Evolutionary conservation across 257 asterid genomes (phyloP), one percentile per base, ranked within the genome.

Genomic region (Nicotiana tabacum): DNA sequence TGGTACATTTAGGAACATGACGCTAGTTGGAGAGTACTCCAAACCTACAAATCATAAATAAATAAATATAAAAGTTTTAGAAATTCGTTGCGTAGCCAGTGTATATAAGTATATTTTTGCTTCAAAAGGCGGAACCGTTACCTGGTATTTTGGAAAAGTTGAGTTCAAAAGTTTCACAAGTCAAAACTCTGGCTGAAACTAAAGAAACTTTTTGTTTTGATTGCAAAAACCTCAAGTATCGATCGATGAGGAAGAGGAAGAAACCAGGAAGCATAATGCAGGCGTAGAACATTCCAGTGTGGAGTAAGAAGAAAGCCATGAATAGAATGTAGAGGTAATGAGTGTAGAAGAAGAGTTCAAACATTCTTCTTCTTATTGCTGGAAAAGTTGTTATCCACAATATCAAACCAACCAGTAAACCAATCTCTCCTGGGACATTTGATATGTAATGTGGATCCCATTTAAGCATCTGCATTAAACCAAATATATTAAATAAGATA

Each of bases 251-350:
- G 83, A 93, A 96, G 84, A 96, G 98, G 82, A 90, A 94, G 83
- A 96, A 85, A 1, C 98, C 93, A 21, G 99, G 99, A 51, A 96
- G 96, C 98, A 96, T 96, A 43, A 96, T 94, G 89, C 92, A 90
- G 61, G 92, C 92, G 87, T 92, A 94, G 18, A 95, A 97, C 79
- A 92, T 89, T 85, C 98, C 98, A 65, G 91, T 87, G 69, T 96
- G 99, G 8, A 91, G 85, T 9, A 93, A 84, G 92, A 82, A 91
- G 95, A 96, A 93, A 81, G 92, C 68, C 87, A 96, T 85, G 92
- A 93, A 96, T 87, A 86, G 87, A 81, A 92, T 89, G 89, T 96
- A 96, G 90, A 96, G 99, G 60, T 91, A 83, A 77, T 96, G 99
- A 5, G 98, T 92, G 91, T 92, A 94, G 76, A 89, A 82, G 78